These are phyloP conservation scores for Trametes villosa DNA, from an alignment of 768 basidiomycete genomes.

Conservation along the genomic window DNA sequence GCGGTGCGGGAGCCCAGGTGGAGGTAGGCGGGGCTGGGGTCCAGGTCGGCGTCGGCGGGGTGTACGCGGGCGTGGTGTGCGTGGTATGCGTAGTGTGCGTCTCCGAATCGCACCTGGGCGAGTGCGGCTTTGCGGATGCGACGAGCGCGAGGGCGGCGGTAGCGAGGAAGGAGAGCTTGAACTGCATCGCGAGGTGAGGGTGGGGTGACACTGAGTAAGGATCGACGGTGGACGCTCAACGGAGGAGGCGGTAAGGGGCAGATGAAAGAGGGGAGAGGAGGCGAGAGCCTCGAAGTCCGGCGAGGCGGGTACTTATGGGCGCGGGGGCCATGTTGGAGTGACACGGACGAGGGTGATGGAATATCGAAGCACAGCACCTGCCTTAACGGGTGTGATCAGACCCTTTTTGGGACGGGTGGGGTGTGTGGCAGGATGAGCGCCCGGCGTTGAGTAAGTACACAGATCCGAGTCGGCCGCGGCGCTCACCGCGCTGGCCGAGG, in stretches of 20 bases:
- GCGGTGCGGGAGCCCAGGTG: not conserved
- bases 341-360: not conserved
- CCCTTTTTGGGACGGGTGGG: not conserved
- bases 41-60: not conserved
- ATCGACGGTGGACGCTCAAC: not conserved
- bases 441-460: not conserved
- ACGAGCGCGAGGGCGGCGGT: slow-evolving; percentile 11
- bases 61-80: not conserved
- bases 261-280: not conserved
- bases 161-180: slow-evolving; percentile 12
- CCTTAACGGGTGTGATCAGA: not conserved
- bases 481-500: too few relatives aligned
- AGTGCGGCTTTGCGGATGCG: slow-evolving; percentile 9
- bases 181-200: not conserved
- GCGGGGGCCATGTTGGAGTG: not conserved
- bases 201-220: not conserved
- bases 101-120: slow-evolving; percentile 1
- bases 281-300: not conserved
- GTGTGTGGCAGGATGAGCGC: not conserved
- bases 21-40: too few relatives aligned
- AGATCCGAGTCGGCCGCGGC: too few relatives aligned
- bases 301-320: not conserved
- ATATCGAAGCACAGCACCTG: slow-evolving; percentile 1
- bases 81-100: not conserved
- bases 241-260: not conserved